phyloP scores from a whole-genome alignment of 768 basidiomycete genomes.

The Amanita phalloides region DNA sequence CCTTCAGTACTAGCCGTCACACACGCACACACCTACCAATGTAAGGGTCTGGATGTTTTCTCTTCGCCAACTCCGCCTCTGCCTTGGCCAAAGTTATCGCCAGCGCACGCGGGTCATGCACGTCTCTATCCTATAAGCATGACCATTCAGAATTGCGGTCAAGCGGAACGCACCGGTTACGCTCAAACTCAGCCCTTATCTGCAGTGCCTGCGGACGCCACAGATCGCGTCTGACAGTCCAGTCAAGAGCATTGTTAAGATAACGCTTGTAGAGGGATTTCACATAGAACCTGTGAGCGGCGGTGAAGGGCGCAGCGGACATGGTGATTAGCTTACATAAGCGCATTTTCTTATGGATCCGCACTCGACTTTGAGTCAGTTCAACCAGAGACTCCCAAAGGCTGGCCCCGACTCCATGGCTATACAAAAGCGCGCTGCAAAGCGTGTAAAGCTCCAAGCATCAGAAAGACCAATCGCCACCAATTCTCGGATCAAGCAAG shows the following conservation, averaged over 20 bases:
- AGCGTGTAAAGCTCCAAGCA: conserved; percentile 17
- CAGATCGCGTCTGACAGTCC: conserved; percentile 76
- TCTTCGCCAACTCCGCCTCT: conserved; percentile 58
- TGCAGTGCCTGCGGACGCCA: conserved; percentile 81
- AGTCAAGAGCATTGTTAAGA: conserved; percentile 81
- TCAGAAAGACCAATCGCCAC: conserved; percentile 55
- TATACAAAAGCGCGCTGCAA: conserved; percentile 25
- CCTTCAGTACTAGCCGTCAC: not conserved
- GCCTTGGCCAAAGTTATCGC: conserved; percentile 70
- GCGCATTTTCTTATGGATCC: conserved; percentile 47
- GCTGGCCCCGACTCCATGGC: conserved; percentile 37
- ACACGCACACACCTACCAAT: conserved; percentile 51
- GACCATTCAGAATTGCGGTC: not conserved
- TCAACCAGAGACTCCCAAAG: conserved; percentile 63
- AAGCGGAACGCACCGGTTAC: conserved; percentile 60
- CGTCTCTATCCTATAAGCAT: conserved; percentile 38
- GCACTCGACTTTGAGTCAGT: conserved; percentile 66
- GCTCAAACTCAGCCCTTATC: conserved; percentile 89
- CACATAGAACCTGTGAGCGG: conserved; percentile 74
- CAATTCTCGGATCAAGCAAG: conserved; percentile 69
- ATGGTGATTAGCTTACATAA: conserved; percentile 21
- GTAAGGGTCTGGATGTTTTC: conserved; percentile 86
- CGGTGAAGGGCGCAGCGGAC: conserved; percentile 54
- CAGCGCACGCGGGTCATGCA: conserved; percentile 76
- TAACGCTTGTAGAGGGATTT: conserved; percentile 87